Conservation (phyloP, 139 green algal genomes). For the Asterochloris erici region DNA sequence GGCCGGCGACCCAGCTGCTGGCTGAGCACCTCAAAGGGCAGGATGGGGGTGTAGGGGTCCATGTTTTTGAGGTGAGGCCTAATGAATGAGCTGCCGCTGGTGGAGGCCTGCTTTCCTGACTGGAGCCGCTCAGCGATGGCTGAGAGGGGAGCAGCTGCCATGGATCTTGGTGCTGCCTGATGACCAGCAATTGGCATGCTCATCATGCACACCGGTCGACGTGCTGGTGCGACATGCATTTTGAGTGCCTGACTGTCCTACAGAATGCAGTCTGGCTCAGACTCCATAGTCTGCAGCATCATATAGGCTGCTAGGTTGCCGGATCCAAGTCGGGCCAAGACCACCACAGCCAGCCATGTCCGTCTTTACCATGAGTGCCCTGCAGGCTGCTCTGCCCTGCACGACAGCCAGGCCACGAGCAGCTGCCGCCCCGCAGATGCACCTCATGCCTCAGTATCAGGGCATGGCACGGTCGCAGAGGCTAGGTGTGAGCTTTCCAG, state of each 20-base stretch:
- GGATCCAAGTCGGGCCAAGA: too few species aligned
- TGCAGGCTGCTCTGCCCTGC: background rate
- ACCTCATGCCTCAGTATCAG: background rate
- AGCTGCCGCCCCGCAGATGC: background rate
- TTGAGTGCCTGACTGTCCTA: too few species aligned
- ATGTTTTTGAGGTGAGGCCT: slow-evolving; percentile 88
- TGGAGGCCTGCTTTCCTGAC: background rate
- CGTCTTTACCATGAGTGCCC: slow-evolving; percentile 4
- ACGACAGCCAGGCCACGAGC: background rate
- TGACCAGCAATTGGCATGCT: too few species aligned
- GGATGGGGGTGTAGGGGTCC: slow-evolving; percentile 95
- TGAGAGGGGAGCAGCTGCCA: too few species aligned
- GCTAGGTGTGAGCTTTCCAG: background rate
- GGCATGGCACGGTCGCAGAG: background rate
- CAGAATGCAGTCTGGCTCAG: too few species aligned
- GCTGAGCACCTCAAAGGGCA: slow-evolving; percentile 94
- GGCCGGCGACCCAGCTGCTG: slow-evolving; percentile 68
- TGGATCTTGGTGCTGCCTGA: too few species aligned
- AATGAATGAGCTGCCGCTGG: slow-evolving; percentile 55
- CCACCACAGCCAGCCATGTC: background rate
- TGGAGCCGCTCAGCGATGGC: too few species aligned
- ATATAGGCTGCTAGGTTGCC: too few species aligned
- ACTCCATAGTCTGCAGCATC: too few species aligned
- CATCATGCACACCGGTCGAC: too few species aligned
- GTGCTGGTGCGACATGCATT: too few species aligned